Evolutionary conservation across 1,284 basidiomycete genomes (phyloP), one percentile per base, ranked within the genome.

Genomic region (Meripilus lineatus): DNA sequence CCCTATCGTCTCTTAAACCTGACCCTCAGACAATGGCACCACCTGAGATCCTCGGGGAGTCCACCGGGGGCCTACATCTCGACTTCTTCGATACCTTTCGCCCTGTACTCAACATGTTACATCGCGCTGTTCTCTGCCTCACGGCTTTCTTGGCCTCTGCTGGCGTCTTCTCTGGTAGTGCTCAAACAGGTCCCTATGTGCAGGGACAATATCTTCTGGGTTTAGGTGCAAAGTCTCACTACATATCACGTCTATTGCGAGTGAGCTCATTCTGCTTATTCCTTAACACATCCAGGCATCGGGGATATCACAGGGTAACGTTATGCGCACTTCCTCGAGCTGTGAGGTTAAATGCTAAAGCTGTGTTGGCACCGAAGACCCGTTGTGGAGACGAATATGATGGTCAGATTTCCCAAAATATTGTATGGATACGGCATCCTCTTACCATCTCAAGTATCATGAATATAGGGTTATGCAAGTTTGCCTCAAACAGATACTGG

Each of bases 361-460:
- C 50, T 44, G 39, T 8, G 21, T 22, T 13, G 37, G 35, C 32
- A 24, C 39, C 38, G 10, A 35, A 84, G 81, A n/a, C 82, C 84
- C 14, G 75, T 86, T 22, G 82, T 84, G 6, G 81, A 86, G 64
- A 87, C 83, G 14, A 85, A 84, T 52, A 83, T 86, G 79, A 84
- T 85, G 80, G 82, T 78, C 50, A 47, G 63, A 58, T 36, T 40
- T 26, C 18, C 28, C 26, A n/a, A 7, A 10, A 30, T n/a, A 30
- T 8, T 30, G 28, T 34, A 30, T 24, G 26, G 10, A 8, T 30
- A 30, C 28, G n/a, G 8, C 28, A n/a, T 30, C 28, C 28, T 28
- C n/a, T 7, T 22, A 25, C 8, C 8, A 21, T n/a, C 30, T 5
- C 23, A 32, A 10, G n/a, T 18, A 22, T 24, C 21, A 43, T 34